Evolutionary conservation across 352 stramenopile species (phyloP).

Genomic region (Thraustochytrium sp.): DNA sequence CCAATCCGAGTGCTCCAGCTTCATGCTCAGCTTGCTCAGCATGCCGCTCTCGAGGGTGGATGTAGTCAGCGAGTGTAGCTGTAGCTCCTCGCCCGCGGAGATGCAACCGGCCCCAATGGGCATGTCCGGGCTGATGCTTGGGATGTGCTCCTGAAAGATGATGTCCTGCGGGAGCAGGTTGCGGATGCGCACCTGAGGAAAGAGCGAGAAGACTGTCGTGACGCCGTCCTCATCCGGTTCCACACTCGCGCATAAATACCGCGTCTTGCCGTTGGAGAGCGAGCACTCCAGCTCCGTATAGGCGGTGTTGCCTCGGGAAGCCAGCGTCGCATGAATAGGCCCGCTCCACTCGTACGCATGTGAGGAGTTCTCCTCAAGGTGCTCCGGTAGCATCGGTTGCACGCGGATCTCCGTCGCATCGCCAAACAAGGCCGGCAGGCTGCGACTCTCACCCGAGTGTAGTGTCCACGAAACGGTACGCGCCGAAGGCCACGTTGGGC

Average conservation of each 20-base stretch:
- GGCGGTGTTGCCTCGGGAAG: not conserved
- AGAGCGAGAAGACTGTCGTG: slow-evolving; percentile 19
- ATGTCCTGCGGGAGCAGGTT: slow-evolving; percentile 31
- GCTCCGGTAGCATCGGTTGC: slow-evolving; percentile 9
- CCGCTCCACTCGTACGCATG: slow-evolving; percentile 34
- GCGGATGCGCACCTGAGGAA: slow-evolving; percentile 12
- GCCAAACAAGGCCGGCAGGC: not conserved
- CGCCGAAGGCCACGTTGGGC: not conserved
- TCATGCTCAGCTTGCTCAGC: not conserved
- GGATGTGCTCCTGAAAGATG: slow-evolving; percentile 16
- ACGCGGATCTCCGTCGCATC: slow-evolving; percentile 20
- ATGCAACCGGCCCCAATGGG: slow-evolving; percentile 11
- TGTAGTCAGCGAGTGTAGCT: slow-evolving; percentile 11
- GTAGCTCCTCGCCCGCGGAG: not conserved
- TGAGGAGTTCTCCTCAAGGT: slow-evolving; percentile 15
- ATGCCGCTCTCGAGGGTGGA: not conserved
- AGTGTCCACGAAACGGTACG: not conserved
- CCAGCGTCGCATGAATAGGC: slow-evolving; percentile 9
- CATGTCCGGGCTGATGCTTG: slow-evolving; percentile 3
- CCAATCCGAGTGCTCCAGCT: slow-evolving; percentile 2
- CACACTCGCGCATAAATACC: slow-evolving; percentile 21
- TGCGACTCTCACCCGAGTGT: not conserved
- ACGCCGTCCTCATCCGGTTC: slow-evolving; percentile 20
- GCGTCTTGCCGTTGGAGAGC: slow-evolving; percentile 3
- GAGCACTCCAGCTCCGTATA: slow-evolving; percentile 6